A percentile compares a stretch with the other conserved stretches of the same genome.
Conservation (phyloP, 768 basidiomycete genomes). For the Zangia roseola region DNA sequence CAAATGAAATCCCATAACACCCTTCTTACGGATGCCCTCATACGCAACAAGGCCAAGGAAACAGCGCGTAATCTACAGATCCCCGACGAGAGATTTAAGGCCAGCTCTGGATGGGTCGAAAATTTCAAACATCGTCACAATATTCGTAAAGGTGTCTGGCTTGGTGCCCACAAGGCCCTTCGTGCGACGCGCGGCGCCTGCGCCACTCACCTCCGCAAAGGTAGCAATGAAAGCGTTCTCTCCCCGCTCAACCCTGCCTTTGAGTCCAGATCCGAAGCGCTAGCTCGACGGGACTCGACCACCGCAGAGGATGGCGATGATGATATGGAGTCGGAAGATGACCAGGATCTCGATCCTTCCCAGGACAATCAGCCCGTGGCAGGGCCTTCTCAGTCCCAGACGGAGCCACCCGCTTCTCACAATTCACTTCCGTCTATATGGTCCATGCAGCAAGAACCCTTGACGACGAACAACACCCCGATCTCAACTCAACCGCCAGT, state of each 20-base stretch:
- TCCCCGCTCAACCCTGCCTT: constrained; percentile 44
- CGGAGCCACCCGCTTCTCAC: constrained; percentile 23
- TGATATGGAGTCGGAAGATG: constrained; percentile 39
- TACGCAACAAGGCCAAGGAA: constrained; percentile 66
- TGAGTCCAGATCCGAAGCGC: constrained; percentile 31
- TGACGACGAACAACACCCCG: constrained; percentile 26
- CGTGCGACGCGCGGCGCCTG: constrained; percentile 33
- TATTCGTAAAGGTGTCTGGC: constrained; percentile 67
- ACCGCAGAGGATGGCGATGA: constrained; percentile 33
- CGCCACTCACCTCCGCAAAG: constrained; percentile 36
- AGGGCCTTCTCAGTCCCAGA: constrained; percentile 32
- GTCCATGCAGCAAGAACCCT: constrained; percentile 33
- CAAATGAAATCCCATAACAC: constrained; percentile 47
- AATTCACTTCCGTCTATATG: constrained; percentile 34
- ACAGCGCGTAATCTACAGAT: constrained; percentile 58
- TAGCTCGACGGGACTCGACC: constrained; percentile 26
- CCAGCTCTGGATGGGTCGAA: constrained; percentile 90
- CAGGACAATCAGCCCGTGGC: constrained; percentile 25
- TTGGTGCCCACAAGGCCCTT: constrained; percentile 37
- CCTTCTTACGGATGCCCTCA: constrained; percentile 61
- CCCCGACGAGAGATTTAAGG: constrained; percentile 78
- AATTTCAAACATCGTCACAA: constrained; percentile 85
- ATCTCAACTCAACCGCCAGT: constrained; percentile 31
- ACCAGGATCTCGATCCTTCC: constrained; percentile 28
- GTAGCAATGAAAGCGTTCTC: constrained; percentile 33